Evolutionary conservation across 805 yeast species (phyloP).

Genomic region (Ogataea angusta): DNA sequence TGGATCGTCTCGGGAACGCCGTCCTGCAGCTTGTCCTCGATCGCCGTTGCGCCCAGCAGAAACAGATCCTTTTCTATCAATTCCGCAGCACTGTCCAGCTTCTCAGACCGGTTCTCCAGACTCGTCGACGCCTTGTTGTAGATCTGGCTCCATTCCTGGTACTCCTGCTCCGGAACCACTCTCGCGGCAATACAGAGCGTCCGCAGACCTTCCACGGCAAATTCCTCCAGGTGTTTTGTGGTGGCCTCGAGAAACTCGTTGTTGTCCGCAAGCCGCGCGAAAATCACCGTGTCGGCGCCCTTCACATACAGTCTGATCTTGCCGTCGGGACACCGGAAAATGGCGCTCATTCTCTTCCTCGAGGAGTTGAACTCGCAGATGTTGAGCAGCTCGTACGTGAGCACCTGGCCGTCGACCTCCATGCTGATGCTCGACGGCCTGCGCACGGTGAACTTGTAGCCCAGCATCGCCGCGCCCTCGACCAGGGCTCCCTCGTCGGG

Average conservation of each 20-base stretch:
- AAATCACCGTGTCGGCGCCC: conserved; percentile 96
- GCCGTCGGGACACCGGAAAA: conserved; percentile 93
- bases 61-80: conserved; percentile 75
- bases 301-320: conserved; percentile 82
- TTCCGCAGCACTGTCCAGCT: conserved; percentile 87
- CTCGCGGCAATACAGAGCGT: conserved; percentile 90
- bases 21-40: conserved; percentile 95
- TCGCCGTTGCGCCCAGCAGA: conserved; percentile 94
- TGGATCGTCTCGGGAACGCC: conserved; percentile 98
- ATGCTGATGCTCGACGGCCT: conserved; percentile 79
- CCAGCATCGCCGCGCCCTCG: conserved; percentile 89
- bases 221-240: conserved; percentile 84
- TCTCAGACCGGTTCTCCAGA: conserved; percentile 66
- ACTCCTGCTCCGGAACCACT: conserved; percentile 76
- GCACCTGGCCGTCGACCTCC: conserved; percentile 47
- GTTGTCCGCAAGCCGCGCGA: conserved; percentile 70
- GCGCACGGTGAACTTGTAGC: conserved; percentile 80
- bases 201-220: conserved; percentile 93
- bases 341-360: conserved; percentile 95
- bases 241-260: conserved; percentile 86
- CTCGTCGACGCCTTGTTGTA: conserved; percentile 83
- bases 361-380: conserved; percentile 97
- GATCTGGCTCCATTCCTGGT: conserved; percentile 58
- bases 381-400: conserved; percentile 74
- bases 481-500: conserved; percentile 99